Evolutionary conservation across 2,329 filamentous ascomycete species (phyloP).

Genomic region (Spiromastix sp.): DNA sequence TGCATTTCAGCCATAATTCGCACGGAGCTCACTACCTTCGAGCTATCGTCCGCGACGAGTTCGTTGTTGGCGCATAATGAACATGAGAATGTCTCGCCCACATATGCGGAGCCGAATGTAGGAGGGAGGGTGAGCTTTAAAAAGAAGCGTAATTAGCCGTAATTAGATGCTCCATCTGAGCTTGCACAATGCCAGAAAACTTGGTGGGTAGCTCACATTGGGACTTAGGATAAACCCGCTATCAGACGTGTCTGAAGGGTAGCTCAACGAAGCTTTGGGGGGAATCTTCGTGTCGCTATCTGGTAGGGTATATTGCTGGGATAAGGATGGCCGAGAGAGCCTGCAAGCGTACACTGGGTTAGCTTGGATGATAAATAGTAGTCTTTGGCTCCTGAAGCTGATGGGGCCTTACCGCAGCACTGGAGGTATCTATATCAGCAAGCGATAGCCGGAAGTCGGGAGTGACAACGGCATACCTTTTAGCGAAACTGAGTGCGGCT

Average conservation of each 20-base stretch:
- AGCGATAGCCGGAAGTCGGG: slow-evolving; percentile 6
- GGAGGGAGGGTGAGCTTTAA: slow-evolving; percentile 68
- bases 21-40: slow-evolving; percentile 57
- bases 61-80: slow-evolving; percentile 96
- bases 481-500: slow-evolving; percentile 67
- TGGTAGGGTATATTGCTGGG: slow-evolving; percentile 35
- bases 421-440: slow-evolving; percentile 15
- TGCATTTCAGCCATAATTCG: slow-evolving; percentile 90
- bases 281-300: slow-evolving; percentile 40
- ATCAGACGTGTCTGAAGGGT: slow-evolving; percentile 43
- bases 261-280: slow-evolving; percentile 62
- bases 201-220: slow-evolving; percentile 27
- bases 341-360: slow-evolving; percentile 33
- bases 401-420: slow-evolving; percentile 28
- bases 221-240: slow-evolving; percentile 47
- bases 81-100: slow-evolving; percentile 90
- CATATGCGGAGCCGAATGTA: slow-evolving; percentile 87
- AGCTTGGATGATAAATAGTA: slow-evolving; percentile 1
- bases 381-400: slow-evolving; percentile 1
- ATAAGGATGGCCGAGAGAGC: slow-evolving; percentile 58
- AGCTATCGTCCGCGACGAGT: slow-evolving; percentile 31
- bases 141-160: not conserved
- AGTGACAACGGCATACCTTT: slow-evolving; percentile 44
- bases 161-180: not conserved
- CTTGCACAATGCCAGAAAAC: no score